phyloP scores from a whole-genome alignment of 2,329 filamentous ascomycete species.

The Blastomyces gilchristii region DNA sequence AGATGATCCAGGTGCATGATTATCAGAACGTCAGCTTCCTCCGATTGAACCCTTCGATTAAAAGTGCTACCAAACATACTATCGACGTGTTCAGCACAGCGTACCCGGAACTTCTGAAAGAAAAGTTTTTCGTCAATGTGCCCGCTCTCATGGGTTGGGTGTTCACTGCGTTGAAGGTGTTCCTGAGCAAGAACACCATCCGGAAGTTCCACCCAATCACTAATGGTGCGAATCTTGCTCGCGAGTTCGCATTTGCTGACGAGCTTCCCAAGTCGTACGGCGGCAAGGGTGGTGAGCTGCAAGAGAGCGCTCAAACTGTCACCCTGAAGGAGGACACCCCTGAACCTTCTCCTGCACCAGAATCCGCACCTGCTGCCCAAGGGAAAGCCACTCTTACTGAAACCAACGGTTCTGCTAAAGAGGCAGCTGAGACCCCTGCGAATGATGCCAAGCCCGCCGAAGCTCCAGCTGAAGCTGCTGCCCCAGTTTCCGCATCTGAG shows the following conservation, averaged over 20 bases:
- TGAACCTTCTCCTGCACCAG: constrained; percentile 12
- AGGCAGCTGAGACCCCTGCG: constrained; percentile 13
- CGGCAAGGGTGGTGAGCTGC: constrained; percentile 52
- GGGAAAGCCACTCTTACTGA: background rate
- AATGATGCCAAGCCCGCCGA: constrained; percentile 12
- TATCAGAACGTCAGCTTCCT: constrained; percentile 83
- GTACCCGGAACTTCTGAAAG: constrained; percentile 78
- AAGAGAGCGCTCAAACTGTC: constrained; percentile 28
- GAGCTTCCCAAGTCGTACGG: constrained; percentile 69
- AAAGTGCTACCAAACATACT: constrained; percentile 65
- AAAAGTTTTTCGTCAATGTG: constrained; percentile 96
- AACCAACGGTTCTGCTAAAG: constrained; percentile 15
- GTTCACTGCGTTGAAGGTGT: constrained; percentile 63
- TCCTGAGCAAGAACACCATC: constrained; percentile 61
- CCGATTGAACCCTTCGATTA: constrained; percentile 65
- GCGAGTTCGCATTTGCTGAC: constrained; percentile 51
- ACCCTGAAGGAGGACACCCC: constrained; percentile 21
- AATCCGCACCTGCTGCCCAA: constrained; percentile 4
- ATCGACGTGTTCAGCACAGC: constrained; percentile 71
- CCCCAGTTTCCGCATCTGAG: background rate
- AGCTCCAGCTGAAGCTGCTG: background rate
- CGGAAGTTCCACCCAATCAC: constrained; percentile 71
- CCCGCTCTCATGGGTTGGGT: constrained; percentile 85
- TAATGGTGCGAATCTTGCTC: constrained; percentile 59
- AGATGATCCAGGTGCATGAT: constrained; percentile 88